Evolutionary conservation across 2,329 filamentous ascomycete genomes (phyloP), one percentile per base, ranked within the genome.

Genomic region (Trichophyton equinum): DNA sequence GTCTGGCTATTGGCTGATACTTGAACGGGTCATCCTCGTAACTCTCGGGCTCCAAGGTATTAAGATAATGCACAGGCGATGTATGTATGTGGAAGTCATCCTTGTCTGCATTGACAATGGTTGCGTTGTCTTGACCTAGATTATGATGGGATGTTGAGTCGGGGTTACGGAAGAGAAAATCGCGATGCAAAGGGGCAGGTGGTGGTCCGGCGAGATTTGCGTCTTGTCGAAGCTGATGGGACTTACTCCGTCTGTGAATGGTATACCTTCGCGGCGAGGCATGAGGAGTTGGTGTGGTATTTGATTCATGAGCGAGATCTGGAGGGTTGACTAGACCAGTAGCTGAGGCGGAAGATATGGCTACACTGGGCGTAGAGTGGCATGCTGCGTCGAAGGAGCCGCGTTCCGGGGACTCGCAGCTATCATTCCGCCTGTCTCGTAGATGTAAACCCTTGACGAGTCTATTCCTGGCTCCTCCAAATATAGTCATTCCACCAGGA

Each of bases 341-440:
- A 7, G 76, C 77, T 27, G 75, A 75, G 18, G 76, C 72, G 56
- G 72, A 73, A 59, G 73, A 78, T 51, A 78, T 63, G 42, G 75
- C 76, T 30, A 78, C 65, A 60, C 73, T 78, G 9, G 77, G 75
- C 51, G 73, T 73, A 25, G 73, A 73, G 63, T 71, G 72, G 53
- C 66, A 69, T 58, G 73, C 73, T 47, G 65, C 69, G 60, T 72
- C 75, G 44, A 70, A 58, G 40, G 71, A 69, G 13, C 67, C 66
- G 18, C 70, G 67, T 15, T 76, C 75, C 40, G 68, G 69, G n/a
- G 70, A 71, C 8, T 65, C 68, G 3, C 70, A 70, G 47, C 67
- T 68, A 38, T 72, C 72, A 22, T 69, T 65, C 18, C 71, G 74
- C 62, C 71, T 68, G 60, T 77, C 76, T 59, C 72, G 67, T 59